phyloP scores from a whole-genome alignment of 1,284 basidiomycete genomes.

The Sanghuangporus sanghuang region DNA sequence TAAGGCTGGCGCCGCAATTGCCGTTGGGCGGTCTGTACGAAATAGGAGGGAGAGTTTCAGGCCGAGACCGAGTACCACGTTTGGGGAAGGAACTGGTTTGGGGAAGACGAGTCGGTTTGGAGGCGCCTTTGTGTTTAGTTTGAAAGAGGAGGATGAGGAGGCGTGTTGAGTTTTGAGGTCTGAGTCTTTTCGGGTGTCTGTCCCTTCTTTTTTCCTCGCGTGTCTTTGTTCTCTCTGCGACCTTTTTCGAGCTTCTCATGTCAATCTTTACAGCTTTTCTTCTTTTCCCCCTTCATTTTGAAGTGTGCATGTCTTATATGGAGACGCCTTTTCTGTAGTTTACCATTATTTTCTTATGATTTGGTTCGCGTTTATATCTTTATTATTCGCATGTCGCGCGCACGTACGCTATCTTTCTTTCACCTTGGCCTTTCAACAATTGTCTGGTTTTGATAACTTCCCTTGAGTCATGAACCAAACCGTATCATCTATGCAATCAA shows the following conservation, averaged over 20 bases:
- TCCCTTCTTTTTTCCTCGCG: not conserved
- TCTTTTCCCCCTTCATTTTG: not conserved
- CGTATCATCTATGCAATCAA: too few relatives aligned
- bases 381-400: too few relatives aligned
- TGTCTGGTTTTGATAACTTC: too few relatives aligned
- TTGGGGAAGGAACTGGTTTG: slow-evolving; percentile 25
- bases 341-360: not conserved
- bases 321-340: not conserved
- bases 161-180: slow-evolving; percentile 23
- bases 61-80: slow-evolving; percentile 56
- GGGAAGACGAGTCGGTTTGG: slow-evolving; percentile 16
- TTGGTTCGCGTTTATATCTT: not conserved
- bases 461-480: too few relatives aligned
- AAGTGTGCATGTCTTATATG: not conserved
- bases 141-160: slow-evolving; percentile 30
- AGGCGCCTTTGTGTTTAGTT: slow-evolving; percentile 22
- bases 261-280: not conserved
- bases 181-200: not conserved
- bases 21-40: slow-evolving; percentile 7
- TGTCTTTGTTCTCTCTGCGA: not conserved
- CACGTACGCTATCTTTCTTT: too few relatives aligned
- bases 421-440: too few relatives aligned
- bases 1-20: slow-evolving; percentile 22
- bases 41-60: slow-evolving; percentile 63
- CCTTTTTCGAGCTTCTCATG: not conserved